Percentiles rank a stretch among this genome's conserved stretches.
Conservation (phyloP, 2,329 filamentous ascomycete genomes). For the Pestalotiopsis sp. region DNA sequence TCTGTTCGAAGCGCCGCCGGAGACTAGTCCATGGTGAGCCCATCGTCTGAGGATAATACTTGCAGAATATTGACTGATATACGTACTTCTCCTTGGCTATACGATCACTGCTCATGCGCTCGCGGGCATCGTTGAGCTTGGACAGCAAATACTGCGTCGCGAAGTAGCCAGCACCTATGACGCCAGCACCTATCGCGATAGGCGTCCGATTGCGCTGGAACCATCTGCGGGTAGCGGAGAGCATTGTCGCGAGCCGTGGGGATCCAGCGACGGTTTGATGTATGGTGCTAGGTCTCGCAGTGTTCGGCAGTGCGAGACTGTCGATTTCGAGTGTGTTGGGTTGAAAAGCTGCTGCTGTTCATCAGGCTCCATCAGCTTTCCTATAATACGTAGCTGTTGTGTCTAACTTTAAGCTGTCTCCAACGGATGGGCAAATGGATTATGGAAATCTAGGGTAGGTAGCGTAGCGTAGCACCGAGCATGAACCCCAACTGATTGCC, state of each 20-base stretch:
- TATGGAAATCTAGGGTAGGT: neutral
- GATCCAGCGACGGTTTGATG: neutral
- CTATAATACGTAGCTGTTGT: neutral
- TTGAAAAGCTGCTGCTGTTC: neutral
- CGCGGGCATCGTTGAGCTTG: constrained; percentile 90
- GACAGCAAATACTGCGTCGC: constrained; percentile 89
- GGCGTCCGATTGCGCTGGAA: constrained; percentile 88
- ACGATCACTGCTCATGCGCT: constrained; percentile 95
- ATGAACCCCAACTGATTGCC: neutral
- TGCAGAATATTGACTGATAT: neutral
- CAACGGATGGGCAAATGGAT: neutral
- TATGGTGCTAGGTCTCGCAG: neutral
- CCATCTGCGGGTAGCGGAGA: constrained; percentile 82
- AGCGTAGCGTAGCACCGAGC: neutral
- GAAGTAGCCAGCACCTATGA: constrained; percentile 88
- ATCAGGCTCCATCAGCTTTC: neutral
- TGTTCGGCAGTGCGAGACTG: neutral
- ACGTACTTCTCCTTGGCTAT: constrained; percentile 95
- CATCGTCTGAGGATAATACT: neutral
- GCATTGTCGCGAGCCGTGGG: constrained; percentile 46
- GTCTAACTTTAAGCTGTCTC: neutral
- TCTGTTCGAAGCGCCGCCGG: constrained; percentile 95
- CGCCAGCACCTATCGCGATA: constrained; percentile 83
- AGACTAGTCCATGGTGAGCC: constrained; percentile 58
- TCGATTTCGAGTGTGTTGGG: neutral